A percentile compares a stretch with the other conserved stretches of the same genome.
These are phyloP conservation scores for Pseudonitzschia delicatissima DNA, from an alignment of 108 stramenopile genomes.

Conservation along the genomic window DNA sequence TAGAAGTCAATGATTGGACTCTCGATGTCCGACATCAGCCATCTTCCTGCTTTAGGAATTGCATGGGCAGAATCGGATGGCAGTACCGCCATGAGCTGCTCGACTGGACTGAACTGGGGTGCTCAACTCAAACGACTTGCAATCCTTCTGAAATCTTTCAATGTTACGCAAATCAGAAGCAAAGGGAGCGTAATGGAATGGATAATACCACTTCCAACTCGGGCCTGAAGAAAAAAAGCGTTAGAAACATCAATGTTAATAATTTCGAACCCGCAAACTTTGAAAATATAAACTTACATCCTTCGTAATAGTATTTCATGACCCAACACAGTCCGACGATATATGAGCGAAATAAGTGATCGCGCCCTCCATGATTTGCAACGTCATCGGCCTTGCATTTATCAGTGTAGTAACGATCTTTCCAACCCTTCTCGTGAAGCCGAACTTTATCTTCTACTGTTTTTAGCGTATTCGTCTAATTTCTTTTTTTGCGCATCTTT, in stretches of 20 bases:
- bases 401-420: conserved; percentile 93
- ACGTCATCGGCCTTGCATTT: conserved; percentile 97
- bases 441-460: conserved; percentile 89
- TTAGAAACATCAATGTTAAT: neutral
- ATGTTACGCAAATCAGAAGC: conserved; percentile 96
- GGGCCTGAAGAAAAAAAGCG: conserved; percentile 21
- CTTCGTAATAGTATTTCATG: conserved; percentile 96
- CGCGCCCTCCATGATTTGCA: conserved; percentile 81
- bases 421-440: conserved; percentile 95
- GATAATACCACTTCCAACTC: conserved; percentile 98
- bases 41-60: conserved; percentile 85
- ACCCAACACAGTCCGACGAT: conserved; percentile 99
- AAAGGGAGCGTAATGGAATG: conserved; percentile 98
- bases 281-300: conserved; percentile 40
- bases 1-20: conserved; percentile 97
- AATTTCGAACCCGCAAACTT: neutral
- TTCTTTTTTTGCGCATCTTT: conserved; percentile 67
- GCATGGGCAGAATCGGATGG: conserved; percentile 94
- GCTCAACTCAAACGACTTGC: conserved; percentile 70
- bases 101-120: conserved; percentile 95
- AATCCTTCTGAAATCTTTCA: conserved; percentile 80
- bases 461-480: conserved; percentile 74
- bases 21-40: conserved; percentile 89
- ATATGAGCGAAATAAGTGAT: conserved; percentile 90
- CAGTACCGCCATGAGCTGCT: conserved; percentile 97